These are phyloP conservation scores for Fusarium beomiforme DNA, from an alignment of 2,329 filamentous ascomycete species.

Conservation along the genomic window DNA sequence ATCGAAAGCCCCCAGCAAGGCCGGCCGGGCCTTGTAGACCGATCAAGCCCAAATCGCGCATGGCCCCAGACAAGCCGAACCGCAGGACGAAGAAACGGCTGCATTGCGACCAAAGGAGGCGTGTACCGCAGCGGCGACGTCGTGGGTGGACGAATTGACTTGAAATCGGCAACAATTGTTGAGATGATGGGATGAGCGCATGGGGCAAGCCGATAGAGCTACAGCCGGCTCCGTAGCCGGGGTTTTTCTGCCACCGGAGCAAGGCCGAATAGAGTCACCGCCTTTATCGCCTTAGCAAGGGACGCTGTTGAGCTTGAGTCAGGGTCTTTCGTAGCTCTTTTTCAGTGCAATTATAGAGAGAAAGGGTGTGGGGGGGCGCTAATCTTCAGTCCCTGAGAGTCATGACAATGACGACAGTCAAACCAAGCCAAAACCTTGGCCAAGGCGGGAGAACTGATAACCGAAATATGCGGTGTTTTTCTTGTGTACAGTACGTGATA, in stretches of 20 bases:
- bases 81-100: conserved; percentile 48
- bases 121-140: conserved; percentile 19
- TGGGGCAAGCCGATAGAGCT: conserved; percentile 40
- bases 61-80: conserved; percentile 46
- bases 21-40: conserved; percentile 32
- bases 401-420: conserved; percentile 35
- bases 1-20: conserved; percentile 23
- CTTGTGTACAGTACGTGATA: conserved; percentile 15
- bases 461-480: conserved; percentile 35
- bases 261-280: conserved; percentile 29
- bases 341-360: conserved; percentile 15
- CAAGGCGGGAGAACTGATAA: conserved; percentile 22
- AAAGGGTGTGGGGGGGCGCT: conserved; percentile 33
- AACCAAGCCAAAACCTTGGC: conserved; percentile 1
- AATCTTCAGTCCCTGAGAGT: conserved; percentile 6
- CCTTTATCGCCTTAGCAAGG: conserved; percentile 17
- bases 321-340: conserved; percentile 7
- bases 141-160: conserved; percentile 19
- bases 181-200: conserved; percentile 29
- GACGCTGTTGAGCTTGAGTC: not conserved
- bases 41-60: conserved; percentile 41
- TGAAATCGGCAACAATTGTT: conserved; percentile 27
- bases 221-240: conserved; percentile 36
- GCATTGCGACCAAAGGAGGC: conserved; percentile 44
- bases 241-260: conserved; percentile 41